Percentiles rank a stretch among this genome's conserved stretches.
Evolutionary conservation across 495 filamentous ascomycete genomes (phyloP).

Genomic region (Aspergillus hancockii): DNA sequence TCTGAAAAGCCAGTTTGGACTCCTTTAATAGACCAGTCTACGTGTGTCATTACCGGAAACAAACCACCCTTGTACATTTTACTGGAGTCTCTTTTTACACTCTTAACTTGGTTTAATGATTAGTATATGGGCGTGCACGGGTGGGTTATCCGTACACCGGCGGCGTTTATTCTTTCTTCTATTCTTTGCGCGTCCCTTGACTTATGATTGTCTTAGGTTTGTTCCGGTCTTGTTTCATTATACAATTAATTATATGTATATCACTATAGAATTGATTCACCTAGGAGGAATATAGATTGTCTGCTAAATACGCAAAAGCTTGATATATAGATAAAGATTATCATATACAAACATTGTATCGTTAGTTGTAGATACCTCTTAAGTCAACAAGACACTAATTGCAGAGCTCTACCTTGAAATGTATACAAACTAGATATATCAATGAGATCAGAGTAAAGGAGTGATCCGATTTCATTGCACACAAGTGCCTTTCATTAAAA

Average conservation of each 20-base stretch:
- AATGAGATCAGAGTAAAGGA: neutral
- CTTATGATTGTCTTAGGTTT: neutral
- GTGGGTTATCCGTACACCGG: constrained; percentile 36
- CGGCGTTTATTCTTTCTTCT: constrained; percentile 30
- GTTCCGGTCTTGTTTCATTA: neutral
- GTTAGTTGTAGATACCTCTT: neutral
- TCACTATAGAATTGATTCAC: neutral
- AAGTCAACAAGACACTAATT: too few relatives aligned
- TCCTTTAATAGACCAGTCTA: constrained; percentile 11
- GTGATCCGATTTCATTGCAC: constrained; percentile 24
- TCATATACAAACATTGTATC: neutral
- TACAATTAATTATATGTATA: neutral
- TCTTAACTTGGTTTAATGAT: constrained; percentile 15
- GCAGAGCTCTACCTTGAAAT: too few relatives aligned
- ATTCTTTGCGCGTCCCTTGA: constrained; percentile 1
- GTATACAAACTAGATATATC: neutral
- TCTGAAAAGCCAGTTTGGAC: constrained; percentile 43
- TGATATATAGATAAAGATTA: neutral
- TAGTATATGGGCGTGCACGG: constrained; percentile 16
- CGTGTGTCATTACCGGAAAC: neutral
- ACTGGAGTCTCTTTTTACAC: neutral
- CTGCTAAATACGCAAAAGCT: too few relatives aligned
- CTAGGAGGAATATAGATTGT: neutral
- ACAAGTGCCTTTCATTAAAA: constrained; percentile 32
- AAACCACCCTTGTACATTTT: constrained; percentile 1